These are phyloP conservation scores for Leptographium wingfieldii DNA, from an alignment of 2,329 filamentous ascomycete species.

Conservation along the genomic window DNA sequence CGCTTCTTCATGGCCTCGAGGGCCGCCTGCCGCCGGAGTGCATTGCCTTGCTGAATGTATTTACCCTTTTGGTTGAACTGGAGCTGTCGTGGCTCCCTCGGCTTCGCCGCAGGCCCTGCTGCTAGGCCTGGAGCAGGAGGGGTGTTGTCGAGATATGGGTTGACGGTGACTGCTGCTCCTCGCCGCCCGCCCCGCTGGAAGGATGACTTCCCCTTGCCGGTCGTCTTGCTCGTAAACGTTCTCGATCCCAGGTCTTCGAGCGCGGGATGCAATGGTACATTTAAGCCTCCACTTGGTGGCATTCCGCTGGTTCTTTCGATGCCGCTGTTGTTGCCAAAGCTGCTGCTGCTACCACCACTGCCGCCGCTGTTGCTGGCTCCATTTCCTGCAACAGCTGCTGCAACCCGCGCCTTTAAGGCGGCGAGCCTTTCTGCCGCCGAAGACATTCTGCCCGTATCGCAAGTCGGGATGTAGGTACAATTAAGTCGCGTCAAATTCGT, in stretches of 20 bases:
- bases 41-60: slow-evolving; percentile 90
- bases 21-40: slow-evolving; percentile 72
- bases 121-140: slow-evolving; percentile 46
- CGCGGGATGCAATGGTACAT: slow-evolving; percentile 66
- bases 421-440: slow-evolving; percentile 53
- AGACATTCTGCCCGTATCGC: background rate
- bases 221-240: slow-evolving; percentile 29
- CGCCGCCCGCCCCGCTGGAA: slow-evolving; percentile 3
- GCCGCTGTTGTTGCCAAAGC: slow-evolving; percentile 30
- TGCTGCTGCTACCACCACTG: slow-evolving; percentile 37
- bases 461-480: background rate
- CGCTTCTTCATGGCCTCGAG: slow-evolving; percentile 91
- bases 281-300: slow-evolving; percentile 44
- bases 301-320: slow-evolving; percentile 7
- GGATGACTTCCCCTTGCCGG: slow-evolving; percentile 11
- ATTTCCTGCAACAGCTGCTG: slow-evolving; percentile 46
- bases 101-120: slow-evolving; percentile 36
- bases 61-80: slow-evolving; percentile 94
- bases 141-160: slow-evolving; percentile 73
- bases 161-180: slow-evolving; percentile 22
- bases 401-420: slow-evolving; percentile 67
- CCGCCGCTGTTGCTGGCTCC: background rate
- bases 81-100: slow-evolving; percentile 61
- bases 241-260: slow-evolving; percentile 44
- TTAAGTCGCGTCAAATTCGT: background rate